Evolutionary conservation across 2,329 filamentous ascomycete genomes (phyloP).

Genomic region (Paecilomyces sp.): DNA sequence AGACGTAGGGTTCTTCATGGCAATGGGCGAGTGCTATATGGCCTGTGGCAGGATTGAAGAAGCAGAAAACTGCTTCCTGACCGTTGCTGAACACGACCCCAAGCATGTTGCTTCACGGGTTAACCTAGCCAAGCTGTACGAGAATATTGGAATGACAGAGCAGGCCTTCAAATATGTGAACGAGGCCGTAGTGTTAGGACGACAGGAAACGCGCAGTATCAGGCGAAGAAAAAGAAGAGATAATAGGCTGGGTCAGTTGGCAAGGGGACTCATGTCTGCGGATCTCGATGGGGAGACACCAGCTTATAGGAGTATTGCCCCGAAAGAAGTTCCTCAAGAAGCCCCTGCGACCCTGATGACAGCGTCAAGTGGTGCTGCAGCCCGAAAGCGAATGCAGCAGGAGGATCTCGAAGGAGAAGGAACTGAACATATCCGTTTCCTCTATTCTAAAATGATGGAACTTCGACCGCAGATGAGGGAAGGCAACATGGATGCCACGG

Average conservation of each 20-base stretch:
- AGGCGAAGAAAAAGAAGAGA: constrained; percentile 23
- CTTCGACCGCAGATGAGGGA: constrained; percentile 42
- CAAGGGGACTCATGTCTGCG: constrained; percentile 27
- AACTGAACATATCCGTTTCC: constrained; percentile 36
- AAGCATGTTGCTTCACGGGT: constrained; percentile 69
- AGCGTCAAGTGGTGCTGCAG: constrained; percentile 7
- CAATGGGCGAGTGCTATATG: constrained; percentile 57
- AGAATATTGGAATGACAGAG: constrained; percentile 63
- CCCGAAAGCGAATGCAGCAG: constrained; percentile 15
- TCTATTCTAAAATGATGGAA: constrained; percentile 41
- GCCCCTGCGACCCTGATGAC: constrained; percentile 10
- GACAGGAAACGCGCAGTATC: constrained; percentile 26
- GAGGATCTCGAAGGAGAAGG: constrained; percentile 27
- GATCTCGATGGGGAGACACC: constrained; percentile 10
- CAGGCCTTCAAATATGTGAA: constrained; percentile 71
- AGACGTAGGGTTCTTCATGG: constrained; percentile 44
- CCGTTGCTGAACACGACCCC: constrained; percentile 64
- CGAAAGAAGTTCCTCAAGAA: constrained; percentile 9
- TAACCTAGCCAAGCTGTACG: constrained; percentile 77
- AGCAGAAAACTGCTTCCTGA: constrained; percentile 71
- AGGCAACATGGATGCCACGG: constrained; percentile 43
- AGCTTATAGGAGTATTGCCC: constrained; percentile 12
- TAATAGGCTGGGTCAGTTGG: constrained; percentile 33
- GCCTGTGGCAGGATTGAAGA: constrained; percentile 56
- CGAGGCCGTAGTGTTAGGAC: constrained; percentile 62